Evolutionary conservation across 208 protist genomes (phyloP), one percentile per base, ranked within the genome.

Genomic region (Strigomonas culicis): DNA sequence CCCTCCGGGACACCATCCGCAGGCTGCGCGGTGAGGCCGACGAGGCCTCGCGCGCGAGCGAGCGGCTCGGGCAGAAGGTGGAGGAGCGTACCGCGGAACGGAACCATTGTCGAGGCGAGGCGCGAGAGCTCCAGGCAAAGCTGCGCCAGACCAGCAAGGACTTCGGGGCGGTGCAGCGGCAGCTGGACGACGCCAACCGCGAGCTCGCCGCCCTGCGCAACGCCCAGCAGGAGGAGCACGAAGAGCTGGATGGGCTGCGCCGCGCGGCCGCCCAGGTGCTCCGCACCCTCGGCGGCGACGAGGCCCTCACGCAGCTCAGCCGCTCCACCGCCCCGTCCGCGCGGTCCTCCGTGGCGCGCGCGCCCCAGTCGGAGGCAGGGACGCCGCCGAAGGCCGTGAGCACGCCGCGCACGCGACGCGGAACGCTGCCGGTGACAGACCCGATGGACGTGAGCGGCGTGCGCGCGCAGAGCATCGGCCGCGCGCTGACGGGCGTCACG

Each of bases 51-150:
- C 57, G 57, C 21, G 50, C 6, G 11, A 10, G 22, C 17, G 57
- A 61, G n/a, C 57, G 57, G 3, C 21, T 30, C 7, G 25, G 4
- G 2, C 59, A 36, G 43, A 39, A 41, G 0, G 17, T 61, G 3
- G 67, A 78, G 41, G 41, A 66, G 30, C 60, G 56, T 32, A 58
- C 66, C 24, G 52, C 46, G 2, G 58, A 34, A 22, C 19, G 46
- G 41, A 53, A 72, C 22, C 21, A 57, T 8, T 30, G 13, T 21
- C 27, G 10, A 19, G 44, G 6, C 41, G 56, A 60, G 19, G 36
- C 41, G 3, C 21, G 17, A 32, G 43, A 41, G 10, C 46, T 57
- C 39, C 66, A 72, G 19, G 41, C 24, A 8, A 55, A 67, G 34
- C 47, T 39, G 0, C 59, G 58, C 3, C 57, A 62, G 13, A 7